These are phyloP conservation scores for Choiromyces venosus DNA, from an alignment of 495 filamentous ascomycete species.

Conservation along the genomic window DNA sequence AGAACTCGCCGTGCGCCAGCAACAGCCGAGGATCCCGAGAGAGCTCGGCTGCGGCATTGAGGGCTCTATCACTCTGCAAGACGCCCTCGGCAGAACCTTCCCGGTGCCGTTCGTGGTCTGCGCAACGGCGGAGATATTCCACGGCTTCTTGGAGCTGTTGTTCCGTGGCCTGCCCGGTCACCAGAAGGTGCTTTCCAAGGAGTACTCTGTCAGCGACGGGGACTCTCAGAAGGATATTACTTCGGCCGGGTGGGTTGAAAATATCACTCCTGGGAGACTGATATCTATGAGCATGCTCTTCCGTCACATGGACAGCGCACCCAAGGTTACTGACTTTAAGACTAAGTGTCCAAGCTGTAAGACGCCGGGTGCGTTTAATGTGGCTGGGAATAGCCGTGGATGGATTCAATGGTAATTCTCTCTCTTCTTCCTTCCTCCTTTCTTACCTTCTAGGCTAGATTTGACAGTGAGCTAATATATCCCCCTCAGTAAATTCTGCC, in stretches of 20 bases:
- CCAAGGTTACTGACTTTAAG: not conserved
- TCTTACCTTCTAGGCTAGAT: not conserved
- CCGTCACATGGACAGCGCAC: not conserved
- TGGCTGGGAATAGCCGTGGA: not conserved
- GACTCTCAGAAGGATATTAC: not conserved
- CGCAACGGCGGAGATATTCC: not conserved
- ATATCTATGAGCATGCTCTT: not conserved
- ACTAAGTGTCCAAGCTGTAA: not conserved
- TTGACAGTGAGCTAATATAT: not conserved
- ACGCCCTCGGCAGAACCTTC: not conserved
- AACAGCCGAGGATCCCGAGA: not conserved
- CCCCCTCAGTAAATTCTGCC: not conserved
- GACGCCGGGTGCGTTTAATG: not conserved
- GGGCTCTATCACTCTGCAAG: not conserved
- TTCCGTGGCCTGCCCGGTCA: not conserved
- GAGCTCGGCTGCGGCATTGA: not conserved
- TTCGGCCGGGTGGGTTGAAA: not conserved
- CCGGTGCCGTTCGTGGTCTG: not conserved
- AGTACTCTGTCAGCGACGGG: not conserved
- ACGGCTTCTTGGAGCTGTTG: not conserved
- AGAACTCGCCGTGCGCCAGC: not conserved
- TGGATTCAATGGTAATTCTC: not conserved
- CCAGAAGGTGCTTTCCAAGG: not conserved
- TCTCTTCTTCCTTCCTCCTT: not conserved
- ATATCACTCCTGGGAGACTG: not conserved